Conservation (phyloP, 306 rosid genomes). For the Inga leiocalycina region DNA sequence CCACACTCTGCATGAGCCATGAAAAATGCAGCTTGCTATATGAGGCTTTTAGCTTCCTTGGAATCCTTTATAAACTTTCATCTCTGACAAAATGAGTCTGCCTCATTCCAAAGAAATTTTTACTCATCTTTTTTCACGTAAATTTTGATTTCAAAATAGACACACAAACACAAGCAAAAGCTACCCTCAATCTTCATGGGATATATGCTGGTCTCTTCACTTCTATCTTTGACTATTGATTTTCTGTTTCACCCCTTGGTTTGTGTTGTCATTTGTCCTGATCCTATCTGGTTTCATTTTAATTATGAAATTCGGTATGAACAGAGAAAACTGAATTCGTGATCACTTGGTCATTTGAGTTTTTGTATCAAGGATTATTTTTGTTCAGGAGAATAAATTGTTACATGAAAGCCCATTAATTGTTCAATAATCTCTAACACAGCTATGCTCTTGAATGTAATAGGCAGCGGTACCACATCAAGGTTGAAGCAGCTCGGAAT, state of each 20-base stretch:
- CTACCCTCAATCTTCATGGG: neutral
- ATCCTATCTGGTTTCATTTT: neutral
- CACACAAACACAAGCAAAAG: neutral
- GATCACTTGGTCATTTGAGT: neutral
- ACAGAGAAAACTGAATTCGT: neutral
- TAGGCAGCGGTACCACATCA: conserved; percentile 85
- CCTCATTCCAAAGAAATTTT: neutral
- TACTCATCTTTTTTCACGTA: conserved; percentile 6
- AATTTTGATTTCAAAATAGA: conserved; percentile 8
- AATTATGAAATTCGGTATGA: neutral
- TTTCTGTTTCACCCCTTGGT: neutral
- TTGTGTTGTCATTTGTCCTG: neutral
- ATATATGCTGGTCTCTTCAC: conserved; percentile 1
- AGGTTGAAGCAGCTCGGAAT: conserved; percentile 94
- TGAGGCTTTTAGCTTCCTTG: neutral
- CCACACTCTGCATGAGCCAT: neutral
- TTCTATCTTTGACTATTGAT: neutral
- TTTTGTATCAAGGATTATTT: neutral
- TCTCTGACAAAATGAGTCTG: conserved; percentile 1
- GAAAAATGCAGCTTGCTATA: neutral
- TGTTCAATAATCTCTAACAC: neutral
- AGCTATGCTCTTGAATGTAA: conserved; percentile 34
- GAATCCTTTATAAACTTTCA: neutral
- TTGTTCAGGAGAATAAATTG: neutral
- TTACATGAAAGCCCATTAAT: neutral